Evolutionary conservation across 176 grass and related monocot genomes (phyloP), one percentile per base, ranked within the genome.

Genomic region (Chrysopogon serrulatus): DNA sequence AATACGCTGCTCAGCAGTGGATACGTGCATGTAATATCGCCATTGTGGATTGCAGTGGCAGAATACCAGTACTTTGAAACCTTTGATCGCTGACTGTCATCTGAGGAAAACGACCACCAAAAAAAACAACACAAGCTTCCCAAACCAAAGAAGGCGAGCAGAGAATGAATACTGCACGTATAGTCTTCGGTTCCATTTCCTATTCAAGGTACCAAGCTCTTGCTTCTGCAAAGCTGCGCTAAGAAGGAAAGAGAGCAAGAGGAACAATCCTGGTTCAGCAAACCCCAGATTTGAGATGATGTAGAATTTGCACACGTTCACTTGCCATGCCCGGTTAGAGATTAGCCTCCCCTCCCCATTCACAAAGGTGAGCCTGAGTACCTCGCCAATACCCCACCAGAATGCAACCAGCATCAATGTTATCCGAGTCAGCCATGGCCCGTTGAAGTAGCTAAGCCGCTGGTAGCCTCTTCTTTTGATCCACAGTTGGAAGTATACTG

Each of bases 241-340:
- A 12, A 98, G 87, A 84, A 98, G 93, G 64, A 94, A 93, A 9
- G 87, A 86, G 6, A 95, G 91, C 89, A 98, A 85, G 51, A 98
- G 59, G 88, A 98, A 95, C 73, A 98, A 85, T 56, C 91, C 88
- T 12, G 96, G 96, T 80, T 98, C 96, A 23, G 96, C 93, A 90
- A 98, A 95, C 54, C 96, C 96, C 34, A 98, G 79, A 89, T 95
- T 95, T 53, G 93, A 95, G 66, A 95, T 76, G 62, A 95, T 82
- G 43, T 95, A 98, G 77, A 95, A 88, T 80, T 92, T 83, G 89
- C 96, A 98, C 13, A 94, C 81, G 34, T 82, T 90, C 27, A 33
- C 79, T 53, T 93, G 91, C 85, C 92, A 95, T 80, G 77, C 28
- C 24, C 54, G 26, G 31, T 89, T 62, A 68, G 88, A 87, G 81